Base-by-base conservation (phyloP, 2,329 filamentous ascomycete species). In the Exophiala sideris region DNA sequence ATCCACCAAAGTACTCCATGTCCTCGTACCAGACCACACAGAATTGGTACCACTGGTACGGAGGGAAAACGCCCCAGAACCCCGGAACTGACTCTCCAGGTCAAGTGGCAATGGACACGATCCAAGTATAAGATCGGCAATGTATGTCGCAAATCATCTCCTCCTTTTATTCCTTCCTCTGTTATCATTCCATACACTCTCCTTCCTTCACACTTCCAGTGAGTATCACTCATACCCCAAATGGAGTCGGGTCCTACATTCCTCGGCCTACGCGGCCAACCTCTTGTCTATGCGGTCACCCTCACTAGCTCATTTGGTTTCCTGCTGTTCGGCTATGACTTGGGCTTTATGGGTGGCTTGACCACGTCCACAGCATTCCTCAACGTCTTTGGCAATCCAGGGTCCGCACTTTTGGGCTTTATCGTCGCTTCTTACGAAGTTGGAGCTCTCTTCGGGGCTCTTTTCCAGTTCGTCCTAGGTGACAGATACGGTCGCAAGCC, bases 261-360 rank as follows among this genome's bases (percentile, higher is more conserved):
- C 41, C 41, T 44, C 8, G 45, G 45, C 32, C 45, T 47, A 10
- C 45, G 45, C 35, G 45, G 45, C 32, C 45, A 44, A 32, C 38
- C 48, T 35, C 48, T 51, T 20, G 14, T 51, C 39, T 41, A 35
- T 20, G 51, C 52, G 4, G 48, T 52, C 44, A 58, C 56, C 14
- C 42, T 49, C 10, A 47, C 48, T 36, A 58, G 45, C 39, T 54
- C 50, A 10, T 46, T 58, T 10, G 60, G 57, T 9, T 62, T 56
- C 21, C 41, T 61, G 11, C 45, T 60, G 21, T 58, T 60, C n/a
- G 55, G 58, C 5, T 58, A 58, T 45, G 58, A 60, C 40, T 52
- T 66, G 24, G 58, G 87, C 66, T 85, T 89, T 11, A 90, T 88
- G 79, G 87, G 85, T 44, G 85, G 84, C 51, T 83, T 92, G 60